Evolutionary conservation across 345 rosid species (phyloP).

Genomic region (Salix udensis): DNA sequence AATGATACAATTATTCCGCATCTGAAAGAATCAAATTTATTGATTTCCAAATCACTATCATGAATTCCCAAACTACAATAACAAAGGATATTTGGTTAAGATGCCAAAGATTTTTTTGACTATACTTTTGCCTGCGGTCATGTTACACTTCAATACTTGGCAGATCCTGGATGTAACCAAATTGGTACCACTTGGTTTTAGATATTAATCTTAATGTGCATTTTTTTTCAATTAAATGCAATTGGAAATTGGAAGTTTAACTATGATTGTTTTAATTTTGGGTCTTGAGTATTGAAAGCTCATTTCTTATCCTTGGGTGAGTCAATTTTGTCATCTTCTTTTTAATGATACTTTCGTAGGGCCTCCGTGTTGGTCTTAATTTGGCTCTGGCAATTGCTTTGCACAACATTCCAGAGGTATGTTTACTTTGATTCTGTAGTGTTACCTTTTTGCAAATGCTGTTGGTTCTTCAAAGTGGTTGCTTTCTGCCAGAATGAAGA

Average conservation of each 20-base stretch:
- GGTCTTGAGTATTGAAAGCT: background rate
- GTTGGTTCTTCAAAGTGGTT: background rate
- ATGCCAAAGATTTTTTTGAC: background rate
- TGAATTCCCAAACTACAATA: background rate
- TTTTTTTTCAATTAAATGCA: background rate
- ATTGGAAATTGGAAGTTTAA: background rate
- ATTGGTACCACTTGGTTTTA: background rate
- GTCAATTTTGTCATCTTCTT: conserved; percentile 15
- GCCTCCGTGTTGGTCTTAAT: conserved; percentile 89
- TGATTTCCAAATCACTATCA: background rate
- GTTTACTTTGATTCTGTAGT: conserved; percentile 13
- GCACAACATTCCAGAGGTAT: conserved; percentile 99
- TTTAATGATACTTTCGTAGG: conserved; percentile 41
- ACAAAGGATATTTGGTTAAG: background rate
- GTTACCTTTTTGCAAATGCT: background rate
- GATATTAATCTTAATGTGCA: conserved; percentile 1
- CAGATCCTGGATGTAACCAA: background rate
- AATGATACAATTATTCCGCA: background rate
- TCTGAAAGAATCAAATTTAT: background rate
- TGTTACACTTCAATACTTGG: background rate
- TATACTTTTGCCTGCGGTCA: background rate
- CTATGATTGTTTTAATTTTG: background rate
- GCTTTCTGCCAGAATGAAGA: background rate
- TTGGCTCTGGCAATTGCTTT: conserved; percentile 94
- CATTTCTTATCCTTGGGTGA: background rate